Base-by-base conservation (phyloP, 108 stramenopile genomes). In the Nitzschia putrida region DNA sequence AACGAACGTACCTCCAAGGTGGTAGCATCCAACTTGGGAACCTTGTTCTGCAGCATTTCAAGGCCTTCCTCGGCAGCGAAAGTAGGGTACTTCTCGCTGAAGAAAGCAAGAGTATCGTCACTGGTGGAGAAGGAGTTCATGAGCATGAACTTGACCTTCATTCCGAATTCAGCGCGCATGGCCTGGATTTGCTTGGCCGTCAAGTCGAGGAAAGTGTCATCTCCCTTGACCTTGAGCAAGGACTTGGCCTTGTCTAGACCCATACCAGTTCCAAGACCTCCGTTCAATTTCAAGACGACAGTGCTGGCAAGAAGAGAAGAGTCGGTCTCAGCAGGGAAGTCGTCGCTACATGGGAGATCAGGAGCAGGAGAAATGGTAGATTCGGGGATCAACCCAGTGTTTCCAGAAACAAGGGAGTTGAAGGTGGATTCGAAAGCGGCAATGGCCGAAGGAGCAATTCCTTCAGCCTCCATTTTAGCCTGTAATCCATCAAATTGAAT, bases 121-220 rank as follows among this genome's bases (percentile, higher is more conserved):
- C 88, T 89, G 9, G 99, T 99, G 45, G 89, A 92, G 80, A 99
- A 99, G 54, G 93, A 95, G 85, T 99, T 99, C 99, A 99, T 99
- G 52, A 99, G 88, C 93, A 99, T 97, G 79, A 99, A 98, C 58
- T 94, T 95, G 64, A 99, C 97, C 51, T 97, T 85, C 66, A 83
- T 80, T 50, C 91, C 87, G 56, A 94, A 95, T 25, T 90, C 83
- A 67, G 96, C 68, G 38, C 96, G 84, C 97, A 99, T 97, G 47
- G 86, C 77, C 40, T 95, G 85, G 70, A 99, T 95, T 79, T 99
- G 99, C 81, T 99, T 97, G 67, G 98, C 99, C 18, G 98, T 97
- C 80, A 99, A 81, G 73, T 99, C 99, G 55, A 99, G 81, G 82
- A 99, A 99, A 47, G 96, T 99, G 68, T 98, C 96, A 22, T 88